Evolutionary conservation across 139 green algal genomes (phyloP).

Genomic region (Dunaliella primolecta): DNA sequence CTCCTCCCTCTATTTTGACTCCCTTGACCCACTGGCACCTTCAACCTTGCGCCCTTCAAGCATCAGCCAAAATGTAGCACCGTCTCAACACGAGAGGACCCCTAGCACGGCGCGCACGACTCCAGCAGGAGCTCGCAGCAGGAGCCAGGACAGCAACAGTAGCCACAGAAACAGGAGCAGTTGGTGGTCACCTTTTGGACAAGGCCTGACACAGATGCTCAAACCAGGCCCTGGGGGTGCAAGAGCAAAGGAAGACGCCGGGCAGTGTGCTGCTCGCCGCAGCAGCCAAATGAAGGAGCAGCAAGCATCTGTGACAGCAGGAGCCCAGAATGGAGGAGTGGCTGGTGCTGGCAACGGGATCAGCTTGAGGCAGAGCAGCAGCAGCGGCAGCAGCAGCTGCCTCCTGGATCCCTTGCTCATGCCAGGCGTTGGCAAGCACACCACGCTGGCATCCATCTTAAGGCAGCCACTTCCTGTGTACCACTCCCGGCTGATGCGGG

Average conservation of each 20-base stretch:
- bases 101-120: neutral
- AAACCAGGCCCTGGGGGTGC: too few relatives aligned
- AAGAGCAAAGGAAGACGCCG: too few relatives aligned
- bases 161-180: neutral
- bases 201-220: neutral
- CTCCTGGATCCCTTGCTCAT: too few relatives aligned
- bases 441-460: neutral
- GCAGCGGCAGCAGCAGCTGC: too few relatives aligned
- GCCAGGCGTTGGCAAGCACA: neutral
- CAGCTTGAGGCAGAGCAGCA: neutral
- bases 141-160: neutral
- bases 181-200: neutral
- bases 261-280: neutral
- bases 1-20: conserved; percentile 74
- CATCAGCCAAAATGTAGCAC: neutral
- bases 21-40: conserved; percentile 6
- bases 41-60: neutral
- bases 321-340: too few relatives aligned
- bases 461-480: conserved; percentile 52
- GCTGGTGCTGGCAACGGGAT: neutral
- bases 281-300: neutral
- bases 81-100: neutral
- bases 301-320: neutral
- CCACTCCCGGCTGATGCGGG: conserved; percentile 54
- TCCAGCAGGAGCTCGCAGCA: neutral